Conservation (phyloP, 2,329 filamentous ascomycete genomes). For the Fusarium napiforme region DNA sequence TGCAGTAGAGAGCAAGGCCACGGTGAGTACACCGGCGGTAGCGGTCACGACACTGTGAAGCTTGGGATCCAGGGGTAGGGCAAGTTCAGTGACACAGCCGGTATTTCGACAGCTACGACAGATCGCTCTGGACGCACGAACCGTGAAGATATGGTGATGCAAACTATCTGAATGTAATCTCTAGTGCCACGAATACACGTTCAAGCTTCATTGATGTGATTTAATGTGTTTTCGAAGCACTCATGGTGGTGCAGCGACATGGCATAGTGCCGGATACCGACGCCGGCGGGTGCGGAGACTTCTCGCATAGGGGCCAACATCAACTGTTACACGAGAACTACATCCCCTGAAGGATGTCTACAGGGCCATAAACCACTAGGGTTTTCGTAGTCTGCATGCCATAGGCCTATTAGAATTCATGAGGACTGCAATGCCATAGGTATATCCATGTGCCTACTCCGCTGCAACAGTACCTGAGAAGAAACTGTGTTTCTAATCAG, state of each 20-base stretch:
- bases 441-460: background rate
- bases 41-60: background rate
- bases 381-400: background rate
- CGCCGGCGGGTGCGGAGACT: constrained; percentile 6
- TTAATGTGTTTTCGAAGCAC: background rate
- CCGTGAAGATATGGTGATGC: background rate
- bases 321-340: background rate
- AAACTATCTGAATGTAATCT: background rate
- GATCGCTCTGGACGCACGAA: background rate
- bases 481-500: background rate
- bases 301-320: background rate
- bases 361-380: background rate
- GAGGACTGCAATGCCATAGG: background rate
- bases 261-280: background rate
- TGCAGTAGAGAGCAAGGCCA: background rate
- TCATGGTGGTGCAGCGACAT: background rate
- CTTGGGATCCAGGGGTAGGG: background rate
- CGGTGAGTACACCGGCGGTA: background rate
- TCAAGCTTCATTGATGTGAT: background rate
- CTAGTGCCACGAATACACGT: too few relatives aligned
- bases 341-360: background rate
- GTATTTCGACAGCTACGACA: background rate
- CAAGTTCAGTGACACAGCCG: background rate
- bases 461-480: background rate
- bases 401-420: background rate